A percentile compares a stretch with the other conserved stretches of the same genome.
These are phyloP conservation scores for Pichia sporocuriosa DNA, from an alignment of 805 yeast species.

Conservation along the genomic window DNA sequence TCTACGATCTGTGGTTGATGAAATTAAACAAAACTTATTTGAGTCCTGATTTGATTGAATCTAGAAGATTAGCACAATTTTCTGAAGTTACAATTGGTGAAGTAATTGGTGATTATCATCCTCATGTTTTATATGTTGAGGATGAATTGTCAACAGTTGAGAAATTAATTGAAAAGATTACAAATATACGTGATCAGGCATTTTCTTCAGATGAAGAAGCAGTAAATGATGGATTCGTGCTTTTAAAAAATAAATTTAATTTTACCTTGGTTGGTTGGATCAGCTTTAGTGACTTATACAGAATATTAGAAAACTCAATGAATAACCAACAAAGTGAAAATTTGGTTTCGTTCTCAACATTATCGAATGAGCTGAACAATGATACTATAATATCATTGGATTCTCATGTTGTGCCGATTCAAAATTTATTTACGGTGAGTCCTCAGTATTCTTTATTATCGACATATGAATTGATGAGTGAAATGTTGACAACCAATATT, in stretches of 20 bases:
- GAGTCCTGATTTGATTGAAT: conserved; percentile 32
- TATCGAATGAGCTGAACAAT: neutral
- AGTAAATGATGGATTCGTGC: conserved; percentile 9
- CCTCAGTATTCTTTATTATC: conserved; percentile 29
- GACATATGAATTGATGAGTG: conserved; percentile 33
- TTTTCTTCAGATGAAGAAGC: neutral
- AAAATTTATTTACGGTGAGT: conserved; percentile 25
- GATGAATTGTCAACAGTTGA: neutral
- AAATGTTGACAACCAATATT: conserved; percentile 29
- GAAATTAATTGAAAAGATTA: neutral
- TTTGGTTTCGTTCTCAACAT: conserved; percentile 3
- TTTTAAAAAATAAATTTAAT: conserved; percentile 1
- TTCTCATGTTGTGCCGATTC: conserved; percentile 6
- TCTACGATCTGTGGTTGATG: conserved; percentile 56
- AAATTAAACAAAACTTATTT: conserved; percentile 36
- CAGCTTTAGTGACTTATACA: conserved; percentile 4
- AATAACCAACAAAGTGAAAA: neutral
- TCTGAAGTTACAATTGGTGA: conserved; percentile 22
- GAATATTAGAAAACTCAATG: neutral
- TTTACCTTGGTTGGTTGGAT: conserved; percentile 9
- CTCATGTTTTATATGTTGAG: conserved; percentile 3
- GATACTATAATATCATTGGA: neutral
- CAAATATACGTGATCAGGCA: neutral
- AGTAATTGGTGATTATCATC: conserved; percentile 1
- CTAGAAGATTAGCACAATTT: conserved; percentile 27